Evolutionary conservation across 1,139 yeast species (phyloP).

Genomic region (Lodderomyces theae): DNA sequence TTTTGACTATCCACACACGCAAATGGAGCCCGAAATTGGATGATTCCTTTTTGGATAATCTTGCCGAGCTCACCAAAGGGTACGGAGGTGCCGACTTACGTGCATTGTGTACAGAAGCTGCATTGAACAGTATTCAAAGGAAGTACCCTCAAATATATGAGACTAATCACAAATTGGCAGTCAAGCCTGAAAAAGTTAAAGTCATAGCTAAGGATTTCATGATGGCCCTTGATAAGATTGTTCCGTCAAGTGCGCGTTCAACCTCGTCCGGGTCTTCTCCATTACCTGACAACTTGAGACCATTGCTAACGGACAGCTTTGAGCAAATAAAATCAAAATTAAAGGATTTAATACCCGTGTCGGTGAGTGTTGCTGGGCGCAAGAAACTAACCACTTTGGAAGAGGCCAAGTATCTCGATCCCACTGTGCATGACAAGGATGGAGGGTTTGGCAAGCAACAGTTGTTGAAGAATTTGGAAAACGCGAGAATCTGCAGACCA

Average conservation of each 20-base stretch:
- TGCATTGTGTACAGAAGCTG: conserved; percentile 94
- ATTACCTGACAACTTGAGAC: conserved; percentile 67
- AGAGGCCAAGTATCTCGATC: conserved; percentile 66
- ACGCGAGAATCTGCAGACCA: conserved; percentile 78
- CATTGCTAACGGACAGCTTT: conserved; percentile 56
- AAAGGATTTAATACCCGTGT: conserved; percentile 61
- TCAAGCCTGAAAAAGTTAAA: conserved; percentile 67
- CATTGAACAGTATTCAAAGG: conserved; percentile 86
- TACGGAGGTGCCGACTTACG: conserved; percentile 98
- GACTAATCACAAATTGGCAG: conserved; percentile 67
- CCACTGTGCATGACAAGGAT: conserved; percentile 53
- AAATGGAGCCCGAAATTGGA: conserved; percentile 81
- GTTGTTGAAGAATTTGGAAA: conserved; percentile 54
- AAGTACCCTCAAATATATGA: conserved; percentile 90
- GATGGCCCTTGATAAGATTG: conserved; percentile 78
- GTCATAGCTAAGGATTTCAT: conserved; percentile 88
- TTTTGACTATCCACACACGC: conserved; percentile 78
- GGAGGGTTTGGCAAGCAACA: conserved; percentile 72
- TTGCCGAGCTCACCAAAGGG: conserved; percentile 86
- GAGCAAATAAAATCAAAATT: conserved; percentile 47
- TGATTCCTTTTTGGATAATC: conserved; percentile 55
- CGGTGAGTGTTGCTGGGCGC: conserved; percentile 27
- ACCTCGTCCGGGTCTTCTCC: conserved; percentile 75
- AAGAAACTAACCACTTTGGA: conserved; percentile 60
- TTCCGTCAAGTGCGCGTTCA: conserved; percentile 91